Percentiles rank a stretch among this genome's conserved stretches.
Conservation (phyloP, 306 rosid genomes). For the Albizia julibrissin region DNA sequence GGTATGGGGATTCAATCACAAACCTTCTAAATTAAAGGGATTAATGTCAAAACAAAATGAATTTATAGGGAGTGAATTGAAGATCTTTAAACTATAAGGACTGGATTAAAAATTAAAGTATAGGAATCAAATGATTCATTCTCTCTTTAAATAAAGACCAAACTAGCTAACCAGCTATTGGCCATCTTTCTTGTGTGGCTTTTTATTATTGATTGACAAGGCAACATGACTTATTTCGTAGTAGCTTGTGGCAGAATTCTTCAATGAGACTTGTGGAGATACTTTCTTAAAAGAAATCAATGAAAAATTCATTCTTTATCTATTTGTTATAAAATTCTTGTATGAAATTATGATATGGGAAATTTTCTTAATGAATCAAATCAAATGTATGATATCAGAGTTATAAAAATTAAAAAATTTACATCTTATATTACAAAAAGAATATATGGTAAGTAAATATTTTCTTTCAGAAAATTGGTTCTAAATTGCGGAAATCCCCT, state of each 20-base stretch:
- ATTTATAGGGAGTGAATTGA: background rate
- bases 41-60: background rate
- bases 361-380: background rate
- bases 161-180: background rate
- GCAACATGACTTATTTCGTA: conserved; percentile 17
- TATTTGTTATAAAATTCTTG: background rate
- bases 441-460: background rate
- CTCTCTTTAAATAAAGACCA: background rate
- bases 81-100: background rate
- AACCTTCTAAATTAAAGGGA: background rate
- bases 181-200: conserved; percentile 19
- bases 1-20: background rate
- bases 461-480: background rate
- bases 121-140: background rate
- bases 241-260: background rate
- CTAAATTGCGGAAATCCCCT: background rate
- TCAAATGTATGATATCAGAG: background rate
- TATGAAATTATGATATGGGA: background rate
- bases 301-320: background rate
- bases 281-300: background rate
- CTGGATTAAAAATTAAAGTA: background rate
- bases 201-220: conserved; percentile 17
- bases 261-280: background rate
- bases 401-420: background rate
- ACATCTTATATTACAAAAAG: background rate